phyloP scores from a whole-genome alignment of 371 early-diverging fungal genomes.

The Dichotomocladium elegans region DNA sequence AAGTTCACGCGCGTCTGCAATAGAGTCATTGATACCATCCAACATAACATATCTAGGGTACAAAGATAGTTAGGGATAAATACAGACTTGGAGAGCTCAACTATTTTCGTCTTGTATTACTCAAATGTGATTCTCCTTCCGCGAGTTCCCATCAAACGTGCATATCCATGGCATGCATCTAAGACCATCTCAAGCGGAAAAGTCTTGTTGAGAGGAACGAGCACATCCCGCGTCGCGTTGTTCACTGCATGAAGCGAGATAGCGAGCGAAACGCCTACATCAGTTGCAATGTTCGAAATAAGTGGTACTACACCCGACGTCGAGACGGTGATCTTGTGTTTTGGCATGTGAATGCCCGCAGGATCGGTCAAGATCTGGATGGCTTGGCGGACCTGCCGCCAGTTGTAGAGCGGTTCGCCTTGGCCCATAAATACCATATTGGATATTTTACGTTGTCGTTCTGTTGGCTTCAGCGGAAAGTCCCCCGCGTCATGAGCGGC shows the following conservation, averaged over 20 bases:
- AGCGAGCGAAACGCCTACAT: conserved; percentile 80
- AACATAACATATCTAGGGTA: conserved; percentile 78
- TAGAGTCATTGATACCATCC: conserved; percentile 74
- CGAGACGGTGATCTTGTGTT: conserved; percentile 78
- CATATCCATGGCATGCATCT: conserved; percentile 69
- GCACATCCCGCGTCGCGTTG: conserved; percentile 68
- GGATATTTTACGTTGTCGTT: conserved; percentile 53
- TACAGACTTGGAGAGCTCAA: background rate
- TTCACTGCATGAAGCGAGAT: conserved; percentile 88
- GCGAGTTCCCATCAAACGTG: conserved; percentile 37
- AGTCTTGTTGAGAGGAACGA: conserved; percentile 87
- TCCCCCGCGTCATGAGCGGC: conserved; percentile 60
- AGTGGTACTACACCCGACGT: conserved; percentile 90
- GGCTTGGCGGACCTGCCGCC: conserved; percentile 65
- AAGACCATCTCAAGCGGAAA: conserved; percentile 70
- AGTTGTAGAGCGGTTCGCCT: conserved; percentile 34
- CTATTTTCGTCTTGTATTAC: conserved; percentile 26
- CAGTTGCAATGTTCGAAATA: conserved; percentile 68
- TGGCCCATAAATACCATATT: conserved; percentile 94
- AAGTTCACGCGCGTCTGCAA: conserved; percentile 65
- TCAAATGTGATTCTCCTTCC: conserved; percentile 72
- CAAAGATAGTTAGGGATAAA: background rate
- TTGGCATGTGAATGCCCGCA: conserved; percentile 63
- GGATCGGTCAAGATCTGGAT: conserved; percentile 71
- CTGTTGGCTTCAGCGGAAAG: conserved; percentile 35